These are phyloP conservation scores for Nemania abortiva DNA, from an alignment of 2,329 filamentous ascomycete genomes.

Conservation along the genomic window DNA sequence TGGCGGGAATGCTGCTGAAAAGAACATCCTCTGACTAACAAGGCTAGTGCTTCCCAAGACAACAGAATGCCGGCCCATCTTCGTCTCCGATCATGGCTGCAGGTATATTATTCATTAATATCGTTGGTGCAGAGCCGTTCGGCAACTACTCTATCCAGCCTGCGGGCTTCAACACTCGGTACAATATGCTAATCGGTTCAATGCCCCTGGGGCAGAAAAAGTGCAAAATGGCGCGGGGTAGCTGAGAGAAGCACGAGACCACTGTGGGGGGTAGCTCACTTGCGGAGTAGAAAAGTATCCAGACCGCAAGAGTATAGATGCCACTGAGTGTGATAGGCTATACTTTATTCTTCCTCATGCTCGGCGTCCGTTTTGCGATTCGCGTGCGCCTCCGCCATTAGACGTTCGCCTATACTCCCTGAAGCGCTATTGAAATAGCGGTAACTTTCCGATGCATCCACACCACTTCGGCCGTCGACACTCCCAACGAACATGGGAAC, in stretches of 20 bases:
- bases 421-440: slow-evolving; percentile 59
- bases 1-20: slow-evolving; percentile 2
- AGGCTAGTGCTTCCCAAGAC: slow-evolving; percentile 7
- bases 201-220: neutral
- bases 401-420: slow-evolving; percentile 61
- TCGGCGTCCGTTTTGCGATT: slow-evolving; percentile 36
- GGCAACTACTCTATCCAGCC: neutral
- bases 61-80: neutral
- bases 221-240: slow-evolving; percentile 2
- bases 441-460: slow-evolving; percentile 62
- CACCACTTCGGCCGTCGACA: slow-evolving; percentile 63
- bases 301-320: slow-evolving; percentile 10
- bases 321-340: slow-evolving; percentile 1
- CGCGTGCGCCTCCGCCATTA: slow-evolving; percentile 59
- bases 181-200: neutral
- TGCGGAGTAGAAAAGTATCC: neutral
- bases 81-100: too few species aligned
- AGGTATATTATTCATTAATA: slow-evolving; percentile 1
- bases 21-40: neutral
- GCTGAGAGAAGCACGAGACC: neutral
- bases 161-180: neutral
- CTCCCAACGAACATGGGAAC: slow-evolving; percentile 66
- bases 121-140: neutral
- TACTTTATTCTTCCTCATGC: slow-evolving; percentile 23
- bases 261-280: neutral